Evolutionary conservation across 2,329 filamentous ascomycete genomes (phyloP).

Genomic region (Delphinella strobiligena): DNA sequence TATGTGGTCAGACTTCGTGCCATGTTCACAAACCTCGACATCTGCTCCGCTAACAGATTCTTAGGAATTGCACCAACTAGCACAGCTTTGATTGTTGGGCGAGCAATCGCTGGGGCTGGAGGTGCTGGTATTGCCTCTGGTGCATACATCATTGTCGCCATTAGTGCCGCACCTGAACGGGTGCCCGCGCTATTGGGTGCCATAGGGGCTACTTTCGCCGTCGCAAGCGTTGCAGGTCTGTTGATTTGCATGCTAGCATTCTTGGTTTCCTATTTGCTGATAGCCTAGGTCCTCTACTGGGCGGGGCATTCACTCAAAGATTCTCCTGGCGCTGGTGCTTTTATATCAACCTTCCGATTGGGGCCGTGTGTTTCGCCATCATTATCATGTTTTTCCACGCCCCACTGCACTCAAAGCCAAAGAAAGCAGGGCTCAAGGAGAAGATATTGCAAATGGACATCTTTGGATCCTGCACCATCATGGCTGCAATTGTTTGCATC

Average conservation of each 20-base stretch:
- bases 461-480: not conserved
- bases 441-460: no score
- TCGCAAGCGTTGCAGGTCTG: constrained; percentile 34
- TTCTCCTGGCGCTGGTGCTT: constrained; percentile 29
- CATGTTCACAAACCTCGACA: constrained; percentile 36
- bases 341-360: constrained; percentile 40
- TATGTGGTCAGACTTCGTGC: no score
- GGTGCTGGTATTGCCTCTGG: constrained; percentile 25
- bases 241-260: constrained; percentile 29
- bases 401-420: constrained; percentile 10
- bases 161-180: no score
- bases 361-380: constrained; percentile 11
- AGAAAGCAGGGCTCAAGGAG: constrained; percentile 27
- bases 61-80: constrained; percentile 30
- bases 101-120: constrained; percentile 29
- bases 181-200: no score
- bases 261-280: constrained; percentile 27
- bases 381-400: constrained; percentile 4
- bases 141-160: constrained; percentile 30
- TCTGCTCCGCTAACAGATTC: constrained; percentile 43
- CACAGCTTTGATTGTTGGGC: constrained; percentile 27
- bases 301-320: constrained; percentile 30
- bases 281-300: constrained; percentile 32
- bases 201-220: constrained; percentile 31
- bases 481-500: constrained; percentile 19